phyloP scores from a whole-genome alignment of 495 filamentous ascomycete genomes.

The Letharia columbiana region DNA sequence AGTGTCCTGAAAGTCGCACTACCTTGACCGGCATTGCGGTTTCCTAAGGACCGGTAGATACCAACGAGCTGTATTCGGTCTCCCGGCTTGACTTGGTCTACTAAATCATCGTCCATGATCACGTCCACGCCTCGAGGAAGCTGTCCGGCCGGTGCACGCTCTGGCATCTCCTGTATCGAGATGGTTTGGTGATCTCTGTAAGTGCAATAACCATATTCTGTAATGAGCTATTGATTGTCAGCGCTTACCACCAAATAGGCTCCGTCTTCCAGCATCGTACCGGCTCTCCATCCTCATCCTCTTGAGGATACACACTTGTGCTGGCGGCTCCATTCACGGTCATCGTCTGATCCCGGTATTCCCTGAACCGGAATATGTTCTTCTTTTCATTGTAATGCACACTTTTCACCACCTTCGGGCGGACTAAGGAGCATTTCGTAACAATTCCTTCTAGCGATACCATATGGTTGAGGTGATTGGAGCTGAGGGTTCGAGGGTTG shows the following conservation, averaged over 20 bases:
- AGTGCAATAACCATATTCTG: conserved; percentile 91
- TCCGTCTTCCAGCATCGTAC: conserved; percentile 29
- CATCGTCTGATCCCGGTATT: conserved; percentile 95
- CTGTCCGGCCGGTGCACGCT: conserved; percentile 91
- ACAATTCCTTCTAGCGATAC: conserved; percentile 97
- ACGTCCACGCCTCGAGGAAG: conserved; percentile 96
- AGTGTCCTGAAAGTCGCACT: conserved; percentile 90
- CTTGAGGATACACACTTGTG: conserved; percentile 85
- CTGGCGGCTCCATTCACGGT: conserved; percentile 77
- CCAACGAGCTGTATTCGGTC: conserved; percentile 95
- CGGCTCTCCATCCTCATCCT: conserved; percentile 75
- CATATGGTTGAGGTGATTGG: conserved; percentile 85
- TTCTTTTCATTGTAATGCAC: conserved; percentile 89
- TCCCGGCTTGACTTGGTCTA: conserved; percentile 90
- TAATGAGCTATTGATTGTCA: conserved; percentile 52
- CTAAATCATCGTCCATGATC: conserved; percentile 91
- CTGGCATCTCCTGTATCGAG: conserved; percentile 99
- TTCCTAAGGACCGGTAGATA: conserved; percentile 86
- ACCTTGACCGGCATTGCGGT: conserved; percentile 77
- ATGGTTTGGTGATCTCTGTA: conserved; percentile 97
- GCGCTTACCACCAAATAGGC: not conserved
- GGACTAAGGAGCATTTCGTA: conserved; percentile 87
- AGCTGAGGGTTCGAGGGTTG: conserved; percentile 88
- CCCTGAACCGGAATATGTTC: conserved; percentile 70
- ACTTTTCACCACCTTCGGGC: conserved; percentile 94